Conservation (phyloP, 2,329 filamentous ascomycete genomes). For the Nakataea oryzae region DNA sequence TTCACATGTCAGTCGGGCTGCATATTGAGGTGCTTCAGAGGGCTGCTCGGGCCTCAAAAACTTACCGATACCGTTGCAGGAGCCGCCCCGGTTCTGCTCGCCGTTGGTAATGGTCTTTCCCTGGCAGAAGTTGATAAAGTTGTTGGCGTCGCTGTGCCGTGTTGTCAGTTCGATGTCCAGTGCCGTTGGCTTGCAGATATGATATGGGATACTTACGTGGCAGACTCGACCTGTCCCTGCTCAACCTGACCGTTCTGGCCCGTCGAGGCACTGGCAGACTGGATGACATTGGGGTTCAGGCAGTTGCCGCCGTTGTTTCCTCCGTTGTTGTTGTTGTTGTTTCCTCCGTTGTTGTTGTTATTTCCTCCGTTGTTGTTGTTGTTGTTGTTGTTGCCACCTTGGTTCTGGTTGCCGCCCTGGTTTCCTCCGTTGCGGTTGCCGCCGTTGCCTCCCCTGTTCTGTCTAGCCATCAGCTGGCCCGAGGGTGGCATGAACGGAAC, state of each 20-base stretch:
- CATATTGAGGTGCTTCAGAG: neutral
- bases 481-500: constrained; percentile 20
- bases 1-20: neutral
- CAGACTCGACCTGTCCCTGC: constrained; percentile 39
- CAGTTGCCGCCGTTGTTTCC: constrained; percentile 16
- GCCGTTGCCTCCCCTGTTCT: constrained; percentile 6
- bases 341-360: constrained; percentile 15
- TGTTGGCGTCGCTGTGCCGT: constrained; percentile 36
- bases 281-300: constrained; percentile 32
- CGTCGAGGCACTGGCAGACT: constrained; percentile 36
- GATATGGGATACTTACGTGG: constrained; percentile 29
- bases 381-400: constrained; percentile 12
- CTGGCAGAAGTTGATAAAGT: constrained; percentile 56
- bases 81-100: constrained; percentile 44
- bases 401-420: constrained; percentile 12
- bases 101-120: constrained; percentile 50
- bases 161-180: neutral
- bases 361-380: constrained; percentile 10
- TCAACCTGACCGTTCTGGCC: constrained; percentile 30
- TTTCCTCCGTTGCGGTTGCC: constrained; percentile 7
- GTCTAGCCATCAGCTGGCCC: neutral
- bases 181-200: neutral
- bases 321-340: constrained; percentile 13
- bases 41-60: constrained; percentile 8
- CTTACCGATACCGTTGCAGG: constrained; percentile 54